Evolutionary conservation across 1,284 basidiomycete genomes (phyloP), one percentile per base, ranked within the genome.

Genomic region (Trichosporon sp.): DNA sequence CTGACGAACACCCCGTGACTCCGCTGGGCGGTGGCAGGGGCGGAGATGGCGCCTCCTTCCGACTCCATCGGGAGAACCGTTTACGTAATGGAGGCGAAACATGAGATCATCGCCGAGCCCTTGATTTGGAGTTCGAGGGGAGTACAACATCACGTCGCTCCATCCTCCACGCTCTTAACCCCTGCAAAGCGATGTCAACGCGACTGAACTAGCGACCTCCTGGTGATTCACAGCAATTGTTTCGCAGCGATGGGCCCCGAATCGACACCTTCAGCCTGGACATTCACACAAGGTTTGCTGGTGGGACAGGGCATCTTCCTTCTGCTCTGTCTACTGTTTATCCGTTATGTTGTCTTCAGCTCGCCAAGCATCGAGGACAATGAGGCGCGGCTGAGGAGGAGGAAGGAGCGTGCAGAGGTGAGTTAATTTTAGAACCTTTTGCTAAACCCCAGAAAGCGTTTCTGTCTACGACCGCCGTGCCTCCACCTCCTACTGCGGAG

Each of bases 211-310:
- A 35, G 59, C n/a, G 32, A n/a, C 59, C 32, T 35, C 32, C 59
- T 5, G 31, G 32, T n/a, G 32, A 37, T 63, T 35, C 59, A 32
- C 31, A 63, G 31, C 59, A 31, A 63, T 63, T n/a, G 31, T 35
- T 26, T 46, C 40, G 2, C 32, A 66, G 40, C 26, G 26, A 66
- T 66, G 38, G 40, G 14, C 16, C 59, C n/a, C 59, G 32, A 63
- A 37, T 16, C 31, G 31, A 37, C 69, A 2, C 40, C 65, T 5
- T 56, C 72, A 1, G 75, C 76, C 32, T 85, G 81, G 81, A 85
- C 86, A 0, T 88, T 88, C 77, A 86, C 86, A 1, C 87, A 88
- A 72, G 87, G 87, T 16, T 83, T 88, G 70, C 79, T 88, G 40
- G 78, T 86, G 26, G 87, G 87, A 8, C 87, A 88, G 78, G 81